Base-by-base conservation (phyloP, 2,329 filamentous ascomycete genomes). In the Epichloe amarillans region DNA sequence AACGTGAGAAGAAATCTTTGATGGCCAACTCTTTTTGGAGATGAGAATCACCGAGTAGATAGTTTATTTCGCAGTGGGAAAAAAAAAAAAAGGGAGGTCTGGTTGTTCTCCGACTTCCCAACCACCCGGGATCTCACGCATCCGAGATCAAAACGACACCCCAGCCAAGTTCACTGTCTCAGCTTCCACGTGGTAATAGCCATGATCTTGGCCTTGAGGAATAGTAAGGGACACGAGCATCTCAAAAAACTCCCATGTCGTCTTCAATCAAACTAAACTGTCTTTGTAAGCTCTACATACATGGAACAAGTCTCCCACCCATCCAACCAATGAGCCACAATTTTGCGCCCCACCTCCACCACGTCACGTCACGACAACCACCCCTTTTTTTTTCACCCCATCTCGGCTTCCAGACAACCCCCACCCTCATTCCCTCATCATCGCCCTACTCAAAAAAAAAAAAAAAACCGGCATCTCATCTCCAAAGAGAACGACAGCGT, bases 61-160 rank as follows among this genome's bases (percentile, higher is more conserved):
- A 10, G n/a, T 11, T 30, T 30, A 30, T 30, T 10, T 10, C 21
- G 19, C 21, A 33, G 37, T 21, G 15, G 4, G n/a, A n/a, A 0
- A 26, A 26, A 26, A 7, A 23, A 26, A 26, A 23, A 2, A 6
- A 26, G 2, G 14, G 5, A n/a, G 17, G 14, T n/a, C 30, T 30
- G 26, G 26, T 26, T 17, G 2, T 17, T 17, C 14, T 11, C 7
- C 10, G 10, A 26, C 30, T 26, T 37, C 12, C 30, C 17, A 47
- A 33, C 44, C 45, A 26, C 45, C 50, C 50, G 43, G 50, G 17
- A 51, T 47, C 45, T 51, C 33, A 33, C 44, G 17, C 30, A 51
- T 51, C 44, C 49, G 49, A 51, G n/a, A 43, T 44, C 23, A 42
- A 40, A 30, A 15, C 5, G 35, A 2, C 41, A 30, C 14, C 14